phyloP scores from a whole-genome alignment of 768 basidiomycete species.

The Mycena sanguinolenta region DNA sequence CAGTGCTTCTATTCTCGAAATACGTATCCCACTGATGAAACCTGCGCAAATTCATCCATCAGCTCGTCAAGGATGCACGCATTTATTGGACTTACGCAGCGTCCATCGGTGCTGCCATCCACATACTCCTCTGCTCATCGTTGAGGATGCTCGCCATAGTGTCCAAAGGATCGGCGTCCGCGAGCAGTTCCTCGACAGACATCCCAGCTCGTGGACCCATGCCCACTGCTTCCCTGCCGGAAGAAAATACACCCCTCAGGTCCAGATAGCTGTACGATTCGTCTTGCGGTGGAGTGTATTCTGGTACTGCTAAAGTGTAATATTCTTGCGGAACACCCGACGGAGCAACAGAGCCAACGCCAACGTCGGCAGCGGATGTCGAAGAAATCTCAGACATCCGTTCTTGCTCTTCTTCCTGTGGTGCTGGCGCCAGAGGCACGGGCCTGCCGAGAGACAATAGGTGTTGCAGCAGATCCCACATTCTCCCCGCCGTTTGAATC shows the following conservation, averaged over 20 bases:
- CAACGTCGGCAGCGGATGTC: no score
- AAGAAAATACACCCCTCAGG: no score
- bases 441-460: neutral
- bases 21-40: constrained; percentile 10
- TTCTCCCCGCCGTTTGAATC: neutral
- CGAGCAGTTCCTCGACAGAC: constrained; percentile 17
- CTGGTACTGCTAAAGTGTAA: no score
- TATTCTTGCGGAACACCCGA: no score
- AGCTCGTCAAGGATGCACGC: neutral
- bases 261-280: no score
- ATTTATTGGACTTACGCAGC: constrained; percentile 24
- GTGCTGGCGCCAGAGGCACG: neutral
- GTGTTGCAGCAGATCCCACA: constrained; percentile 7
- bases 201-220: neutral
- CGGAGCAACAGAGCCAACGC: no score
- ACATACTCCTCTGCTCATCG: constrained; percentile 17
- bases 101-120: constrained; percentile 16
- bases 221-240: no score
- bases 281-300: no score
- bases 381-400: no score
- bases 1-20: constrained; percentile 6
- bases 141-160: constrained; percentile 8
- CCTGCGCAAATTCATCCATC: constrained; percentile 1
- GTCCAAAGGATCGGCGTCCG: neutral
- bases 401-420: no score